Conservation (phyloP, 768 basidiomycete genomes). For the Podaxis sp. region DNA sequence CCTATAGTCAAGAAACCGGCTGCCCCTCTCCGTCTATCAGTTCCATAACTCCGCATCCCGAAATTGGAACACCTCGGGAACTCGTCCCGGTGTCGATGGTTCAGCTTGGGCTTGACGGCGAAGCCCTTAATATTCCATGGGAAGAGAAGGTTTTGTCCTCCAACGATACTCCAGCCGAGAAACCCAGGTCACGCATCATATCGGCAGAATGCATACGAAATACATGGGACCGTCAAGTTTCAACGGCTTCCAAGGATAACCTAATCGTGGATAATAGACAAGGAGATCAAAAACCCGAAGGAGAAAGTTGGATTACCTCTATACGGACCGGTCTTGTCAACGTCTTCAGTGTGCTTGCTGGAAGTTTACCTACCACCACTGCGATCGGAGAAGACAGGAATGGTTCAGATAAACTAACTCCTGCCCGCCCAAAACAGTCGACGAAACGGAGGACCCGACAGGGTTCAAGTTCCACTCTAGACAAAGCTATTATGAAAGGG, state of each 20-base stretch:
- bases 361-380: slow-evolving; percentile 26
- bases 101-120: slow-evolving; percentile 22
- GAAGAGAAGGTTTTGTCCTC: slow-evolving; percentile 13
- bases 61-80: slow-evolving; percentile 21
- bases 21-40: slow-evolving; percentile 13
- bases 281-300: slow-evolving; percentile 1
- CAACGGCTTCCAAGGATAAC: not conserved
- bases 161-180: slow-evolving; percentile 18
- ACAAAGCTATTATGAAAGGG: slow-evolving; percentile 3
- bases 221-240: slow-evolving; percentile 2
- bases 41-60: slow-evolving; percentile 16
- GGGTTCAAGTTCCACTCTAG: not conserved
- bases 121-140: slow-evolving; percentile 30
- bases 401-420: slow-evolving; percentile 19
- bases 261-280: not conserved
- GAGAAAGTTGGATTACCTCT: slow-evolving; percentile 37
- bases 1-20: slow-evolving; percentile 5
- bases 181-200: slow-evolving; percentile 14
- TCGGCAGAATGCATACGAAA: slow-evolving; percentile 16
- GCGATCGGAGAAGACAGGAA: not conserved
- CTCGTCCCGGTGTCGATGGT: slow-evolving; percentile 25
- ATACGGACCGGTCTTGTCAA: slow-evolving; percentile 40
- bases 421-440: slow-evolving; percentile 17
- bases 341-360: slow-evolving; percentile 46
- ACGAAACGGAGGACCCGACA: slow-evolving; percentile 17